Base-by-base conservation (phyloP, 1,139 yeast species). In the Candida sp. region DNA sequence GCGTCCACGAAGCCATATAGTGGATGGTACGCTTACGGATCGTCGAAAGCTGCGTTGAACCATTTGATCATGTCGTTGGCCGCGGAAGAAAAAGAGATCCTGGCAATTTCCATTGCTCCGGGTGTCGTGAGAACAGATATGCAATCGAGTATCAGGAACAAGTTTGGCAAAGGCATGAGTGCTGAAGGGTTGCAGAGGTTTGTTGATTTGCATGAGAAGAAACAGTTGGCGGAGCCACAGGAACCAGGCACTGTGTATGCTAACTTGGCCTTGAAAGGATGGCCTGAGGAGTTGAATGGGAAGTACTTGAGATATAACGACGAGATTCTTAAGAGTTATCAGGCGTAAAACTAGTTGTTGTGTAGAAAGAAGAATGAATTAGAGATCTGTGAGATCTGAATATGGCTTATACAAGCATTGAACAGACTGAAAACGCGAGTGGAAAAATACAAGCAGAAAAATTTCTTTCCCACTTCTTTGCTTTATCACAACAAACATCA, bases 21-120 rank as follows among this genome's bases (percentile, higher is more conserved):
- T 58, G 92, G 93, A 9, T 92, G 97, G 97, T 86, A 88, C 35
- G 96, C 97, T 3, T 93, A 93, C 62, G 96, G 97, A 1, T 75
- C 92, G 3, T 85, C 97, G 17, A 93, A 93, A 69, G 97, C 97
- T 0, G 97, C 97, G 0, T 66, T 92, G 51, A 90, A 93, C 68
- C 92, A 86, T 61, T 77, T 91, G 49, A 84, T 89, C 7, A 65
- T 72, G 45, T 82, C 90, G 7, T 67, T 93, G 26, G 86, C 90
- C 1, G 75, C 70, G 4, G 97, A 90, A 60, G 93, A 89, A 63
- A 69, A 75, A 3, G 80, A 75, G 0, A 72, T 92, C 23, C 72
- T 73, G 45, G 76, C 89, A 3, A 71, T 90, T 8, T 77, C 97
- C 0, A 78, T 93, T 26, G 97, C 97, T 2, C 98, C 98, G 0